Conservation (phyloP, 345 rosid species). For the sweet orange (Citrus sinensis) region DVS_A1.0 CM039163.1:35399001-35399500, state of each 20-base stretch:
- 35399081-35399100: conserved; percentile 3
- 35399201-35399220: not conserved
- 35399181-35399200: not conserved
- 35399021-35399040: conserved; percentile 28
- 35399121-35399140: not conserved
- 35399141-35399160: conserved; percentile 15
- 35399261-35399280: not conserved
- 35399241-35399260: not conserved
- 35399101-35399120: not conserved
- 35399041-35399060: conserved; percentile 27
- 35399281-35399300: too few species aligned
- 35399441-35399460: not conserved
- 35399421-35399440: conserved; percentile 7
- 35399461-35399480: conserved; percentile 25
- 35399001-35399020: conserved; percentile 10
- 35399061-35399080: conserved; percentile 17
- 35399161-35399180: conserved; percentile 14
- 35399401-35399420: not conserved
- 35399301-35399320: too few species aligned
- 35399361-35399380: too few species aligned
- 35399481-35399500: not conserved
- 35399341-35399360: not conserved
- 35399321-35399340: not conserved
- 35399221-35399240: not conserved
- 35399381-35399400: not conserved